Evolutionary conservation across 208 protist genomes (phyloP).

Genomic region (Trypanosoma congolense): DNA sequence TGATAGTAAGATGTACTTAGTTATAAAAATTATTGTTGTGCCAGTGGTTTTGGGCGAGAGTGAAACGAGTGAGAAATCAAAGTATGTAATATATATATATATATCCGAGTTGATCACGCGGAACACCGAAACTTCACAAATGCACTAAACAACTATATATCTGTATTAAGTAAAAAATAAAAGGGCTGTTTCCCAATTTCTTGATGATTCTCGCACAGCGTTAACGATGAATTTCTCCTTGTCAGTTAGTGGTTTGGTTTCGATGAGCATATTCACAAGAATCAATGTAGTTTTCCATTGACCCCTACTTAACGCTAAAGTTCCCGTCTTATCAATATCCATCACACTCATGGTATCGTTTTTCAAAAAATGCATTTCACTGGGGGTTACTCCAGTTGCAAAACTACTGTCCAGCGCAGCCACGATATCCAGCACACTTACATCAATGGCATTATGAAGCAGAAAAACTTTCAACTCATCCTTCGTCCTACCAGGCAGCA

Average conservation of each 20-base stretch:
- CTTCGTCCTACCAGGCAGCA: constrained; percentile 13
- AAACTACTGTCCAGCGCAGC: too few species aligned
- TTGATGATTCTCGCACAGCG: constrained; percentile 15
- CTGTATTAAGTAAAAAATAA: constrained; percentile 33
- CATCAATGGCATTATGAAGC: constrained; percentile 11
- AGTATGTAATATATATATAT: not conserved
- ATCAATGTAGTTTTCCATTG: constrained; percentile 29
- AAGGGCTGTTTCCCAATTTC: constrained; percentile 30
- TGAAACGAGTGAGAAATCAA: too few species aligned
- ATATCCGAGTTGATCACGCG: constrained; percentile 2
- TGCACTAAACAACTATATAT: constrained; percentile 14
- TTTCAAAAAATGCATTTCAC: not conserved
- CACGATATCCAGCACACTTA: constrained; percentile 15
- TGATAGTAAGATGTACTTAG: too few species aligned
- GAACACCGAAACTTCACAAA: constrained; percentile 1
- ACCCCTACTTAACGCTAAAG: constrained; percentile 14
- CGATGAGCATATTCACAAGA: constrained; percentile 22
- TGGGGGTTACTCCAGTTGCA: not conserved
- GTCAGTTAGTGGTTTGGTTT: constrained; percentile 14
- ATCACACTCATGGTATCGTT: constrained; percentile 10
- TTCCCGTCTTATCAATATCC: constrained; percentile 23
- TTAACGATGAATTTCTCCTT: constrained; percentile 27
- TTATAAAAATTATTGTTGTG: too few species aligned
- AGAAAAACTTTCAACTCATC: constrained; percentile 15
- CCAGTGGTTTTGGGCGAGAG: too few species aligned